Evolutionary conservation across 2,329 filamentous ascomycete genomes (phyloP).

Genomic region (Aureobasidium sp.): DNA sequence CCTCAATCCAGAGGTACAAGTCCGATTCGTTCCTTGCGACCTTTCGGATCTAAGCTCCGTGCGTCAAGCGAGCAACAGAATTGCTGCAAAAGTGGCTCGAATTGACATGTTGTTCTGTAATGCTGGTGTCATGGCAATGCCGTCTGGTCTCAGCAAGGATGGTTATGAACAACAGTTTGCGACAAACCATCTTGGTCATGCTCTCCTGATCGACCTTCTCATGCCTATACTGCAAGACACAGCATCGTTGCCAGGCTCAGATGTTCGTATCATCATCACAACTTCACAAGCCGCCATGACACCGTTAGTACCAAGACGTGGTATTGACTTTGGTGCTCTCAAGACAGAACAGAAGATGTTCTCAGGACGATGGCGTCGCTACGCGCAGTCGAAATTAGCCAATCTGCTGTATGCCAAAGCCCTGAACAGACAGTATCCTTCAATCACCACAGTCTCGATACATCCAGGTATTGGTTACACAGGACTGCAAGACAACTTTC

Average conservation of each 20-base stretch:
- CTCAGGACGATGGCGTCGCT: conserved; percentile 28
- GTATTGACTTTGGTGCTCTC: conserved; percentile 27
- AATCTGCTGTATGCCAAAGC: conserved; percentile 48
- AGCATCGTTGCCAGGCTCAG: background rate
- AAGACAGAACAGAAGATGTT: conserved; percentile 25
- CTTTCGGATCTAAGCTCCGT: conserved; percentile 57
- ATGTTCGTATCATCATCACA: conserved; percentile 25
- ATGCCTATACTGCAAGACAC: conserved; percentile 23
- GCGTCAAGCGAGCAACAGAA: conserved; percentile 46
- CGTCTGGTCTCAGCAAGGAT: conserved; percentile 27
- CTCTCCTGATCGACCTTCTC: conserved; percentile 28
- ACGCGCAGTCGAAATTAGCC: conserved; percentile 53
- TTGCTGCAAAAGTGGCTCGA: conserved; percentile 34
- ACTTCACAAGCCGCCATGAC: conserved; percentile 16
- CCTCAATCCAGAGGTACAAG: conserved; percentile 37
- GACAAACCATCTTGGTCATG: conserved; percentile 35
- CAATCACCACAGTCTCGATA: conserved; percentile 37
- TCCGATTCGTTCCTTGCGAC: conserved; percentile 55
- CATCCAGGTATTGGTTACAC: conserved; percentile 46
- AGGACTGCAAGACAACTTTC: conserved; percentile 34
- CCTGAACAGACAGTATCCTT: conserved; percentile 40
- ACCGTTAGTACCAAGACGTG: conserved; percentile 21
- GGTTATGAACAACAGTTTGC: conserved; percentile 32
- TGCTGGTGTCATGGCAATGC: conserved; percentile 29
- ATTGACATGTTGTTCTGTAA: conserved; percentile 25